Evolutionary conservation across 352 stramenopile genomes (phyloP), one percentile per base, ranked within the genome.

Genomic region (Aphanomyces euteiches): DNA sequence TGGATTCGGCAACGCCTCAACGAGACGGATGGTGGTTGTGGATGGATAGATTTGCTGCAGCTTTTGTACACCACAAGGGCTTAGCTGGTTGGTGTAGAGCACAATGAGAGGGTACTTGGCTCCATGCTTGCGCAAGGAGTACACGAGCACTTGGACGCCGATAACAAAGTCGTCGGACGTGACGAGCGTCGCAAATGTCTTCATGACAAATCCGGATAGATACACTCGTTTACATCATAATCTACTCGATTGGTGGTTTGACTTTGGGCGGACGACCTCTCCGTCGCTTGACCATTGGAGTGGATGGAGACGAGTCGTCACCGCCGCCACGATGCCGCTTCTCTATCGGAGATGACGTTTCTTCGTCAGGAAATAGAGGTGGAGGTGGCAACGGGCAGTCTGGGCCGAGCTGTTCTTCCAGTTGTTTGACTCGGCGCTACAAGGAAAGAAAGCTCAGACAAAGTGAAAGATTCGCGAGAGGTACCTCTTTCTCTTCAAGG

Each of bases 81-180:
- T 63, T 6, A 82, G 75, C 50, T 82, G 77, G n/a, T 74, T 57
- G 13, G 77, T 80, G 65, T 79, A 70, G 34, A 82, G 67, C 59
- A 82, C 73, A 1, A 82, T 17, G 7, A 82, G 47, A 13, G 73
- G 69, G 45, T 67, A 71, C 17, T 17, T 34, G 7, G 74, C 56
- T 6, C 41, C 28, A 12, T 17, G 39, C 48, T 74, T 71, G 53
- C 69, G 45, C 4, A 80, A 67, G 48, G 75, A 78, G 61, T 79
- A 82, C 34, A 68, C 70, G 53, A 82, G 70, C 56, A 74, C 76
- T 50, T 82, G 73, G 40, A 80, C 75, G 59, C 77, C 77, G 66
- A 82, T 82, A 45, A 54, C 57, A 63, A 77, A 82, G 36, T 66
- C 66, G 47, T 82, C 73, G 15, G 77, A 82, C 57, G 77, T 82